These are phyloP conservation scores for Hsuehochloa calcarea DNA, from an alignment of 176 grass and related monocot species.

Conservation along the genomic window DNA sequence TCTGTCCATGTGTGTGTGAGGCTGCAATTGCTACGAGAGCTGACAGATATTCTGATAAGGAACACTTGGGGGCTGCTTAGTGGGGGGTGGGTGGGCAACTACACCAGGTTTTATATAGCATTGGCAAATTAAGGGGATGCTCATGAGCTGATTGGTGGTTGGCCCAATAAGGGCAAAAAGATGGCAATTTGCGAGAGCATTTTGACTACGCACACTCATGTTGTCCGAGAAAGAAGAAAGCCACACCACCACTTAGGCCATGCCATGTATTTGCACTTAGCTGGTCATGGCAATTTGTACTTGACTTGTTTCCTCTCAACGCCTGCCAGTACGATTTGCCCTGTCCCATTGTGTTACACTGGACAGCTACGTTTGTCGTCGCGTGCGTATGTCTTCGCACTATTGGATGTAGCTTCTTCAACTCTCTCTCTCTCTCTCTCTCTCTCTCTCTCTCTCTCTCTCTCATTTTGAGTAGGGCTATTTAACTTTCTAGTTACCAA, in stretches of 20 bases:
- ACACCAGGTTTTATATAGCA: constrained; percentile 40
- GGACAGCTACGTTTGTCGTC: background rate
- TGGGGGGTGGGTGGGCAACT: constrained; percentile 21
- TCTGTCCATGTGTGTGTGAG: background rate
- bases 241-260: background rate
- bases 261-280: background rate
- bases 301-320: constrained; percentile 22
- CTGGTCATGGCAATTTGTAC: background rate
- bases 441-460: background rate
- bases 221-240: constrained; percentile 26
- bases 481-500: background rate
- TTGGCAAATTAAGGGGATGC: constrained; percentile 36
- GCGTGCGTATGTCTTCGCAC: background rate
- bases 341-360: constrained; percentile 13
- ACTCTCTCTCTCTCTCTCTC: background rate
- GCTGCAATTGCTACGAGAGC: background rate
- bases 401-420: background rate
- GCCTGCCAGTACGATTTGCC: constrained; percentile 7
- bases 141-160: constrained; percentile 31
- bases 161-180: constrained; percentile 33
- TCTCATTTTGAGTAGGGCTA: background rate
- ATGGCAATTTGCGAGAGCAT: constrained; percentile 22
- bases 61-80: constrained; percentile 17
- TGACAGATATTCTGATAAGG: constrained; percentile 32
- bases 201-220: constrained; percentile 44